Base-by-base conservation (phyloP, 495 filamentous ascomycete species). In the Pyronema omphalodes region DNA sequence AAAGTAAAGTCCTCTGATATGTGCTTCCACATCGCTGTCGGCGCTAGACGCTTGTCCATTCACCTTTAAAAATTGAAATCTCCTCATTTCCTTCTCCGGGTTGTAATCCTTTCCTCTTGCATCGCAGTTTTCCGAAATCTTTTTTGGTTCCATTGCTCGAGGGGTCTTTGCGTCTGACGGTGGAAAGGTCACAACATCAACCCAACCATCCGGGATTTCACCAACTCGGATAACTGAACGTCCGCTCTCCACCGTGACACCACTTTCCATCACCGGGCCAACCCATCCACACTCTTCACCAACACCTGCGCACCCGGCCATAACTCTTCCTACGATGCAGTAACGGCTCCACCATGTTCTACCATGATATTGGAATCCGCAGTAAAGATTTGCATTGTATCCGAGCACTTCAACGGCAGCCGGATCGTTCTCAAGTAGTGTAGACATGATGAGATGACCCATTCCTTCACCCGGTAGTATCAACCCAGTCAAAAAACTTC, bases 261-360 rank as follows among this genome's bases (percentile, higher is more conserved):
- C 61, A 18, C 44, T 48, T 8, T 33, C 52, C 40, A 60, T 35
- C 14, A 55, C 58, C n/a, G 61, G 61, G 9, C 61, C 61, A 51
- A 64, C 58, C 61, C 61, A 64, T 29, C 61, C 61, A 3, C 56
- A 36, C 37, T 57, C 54, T 17, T 84, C 82, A n/a, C 72, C 74
- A 14, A 80, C 75, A 7, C 76, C 80, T 23, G 75, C 70, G 8
- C 76, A 66, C 36, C 79, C 76, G 53, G 81, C 80, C 18, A 93
- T 60, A 0, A 93, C 82, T 35, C 83, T 77, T 7, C 84, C 84
- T 19, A 88, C 76, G 41, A 91, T 73, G 60, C 82, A 86, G 43
- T 74, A 69, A 35, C 82, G 87, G 66, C 84, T 88, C 86, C 86
- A 93, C 71, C 82, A 91, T 52, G 78, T 88, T 57, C 76, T 77